Base-by-base conservation (phyloP, 306 rosid genomes). In the Mimosa bimucronata region DNA sequence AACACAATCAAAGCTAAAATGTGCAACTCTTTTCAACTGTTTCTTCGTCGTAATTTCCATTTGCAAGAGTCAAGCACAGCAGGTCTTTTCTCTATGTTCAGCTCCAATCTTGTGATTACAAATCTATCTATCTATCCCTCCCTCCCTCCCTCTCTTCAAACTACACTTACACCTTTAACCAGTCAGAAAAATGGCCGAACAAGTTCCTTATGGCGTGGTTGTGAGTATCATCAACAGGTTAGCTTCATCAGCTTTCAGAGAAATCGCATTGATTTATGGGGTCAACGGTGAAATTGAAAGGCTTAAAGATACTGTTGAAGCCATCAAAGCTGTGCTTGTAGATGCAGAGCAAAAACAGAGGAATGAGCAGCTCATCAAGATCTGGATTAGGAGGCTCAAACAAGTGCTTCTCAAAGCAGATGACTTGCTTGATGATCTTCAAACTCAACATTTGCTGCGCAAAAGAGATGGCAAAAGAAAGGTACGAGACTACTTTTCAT, bases 381-480 rank as follows among this genome's bases (percentile, higher is more conserved):
- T 3, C 6, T 67, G 62, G 65, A 19, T 65, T 5, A 45, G 26
- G 14, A 71, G 3, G 25, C 60, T 71, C 26, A 71, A 25, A 46
- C 2, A 16, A 45, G 80, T 46, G 12, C n/a, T 76, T 11, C 8
- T 44, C 26, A 26, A 46, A 18, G 73, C 64, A 12, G 46, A 45
- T 15, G 48, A 76, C 80, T 45, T 77, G 73, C 62, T 77, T 2
- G 80, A 77, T 44, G 73, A 46, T 1, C 23, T 46, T 0, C 64
- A 65, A 13, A 58, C 65, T 3, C 25, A 65, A 5, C 34, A 77
- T 71, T 65, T 77, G 65, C 67, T 52, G 41, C 28, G n/a, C 23
- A 53, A 66, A 31, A 16, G 55, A 10, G 72, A 31, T n/a, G 48
- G 42, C 2, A 26, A 37, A 25, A 8, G 16, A 31, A 50, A 66